Base-by-base conservation (phyloP, 192 early-diverging fungal species). In the Gryganskiella cystojenkinii region DNA sequence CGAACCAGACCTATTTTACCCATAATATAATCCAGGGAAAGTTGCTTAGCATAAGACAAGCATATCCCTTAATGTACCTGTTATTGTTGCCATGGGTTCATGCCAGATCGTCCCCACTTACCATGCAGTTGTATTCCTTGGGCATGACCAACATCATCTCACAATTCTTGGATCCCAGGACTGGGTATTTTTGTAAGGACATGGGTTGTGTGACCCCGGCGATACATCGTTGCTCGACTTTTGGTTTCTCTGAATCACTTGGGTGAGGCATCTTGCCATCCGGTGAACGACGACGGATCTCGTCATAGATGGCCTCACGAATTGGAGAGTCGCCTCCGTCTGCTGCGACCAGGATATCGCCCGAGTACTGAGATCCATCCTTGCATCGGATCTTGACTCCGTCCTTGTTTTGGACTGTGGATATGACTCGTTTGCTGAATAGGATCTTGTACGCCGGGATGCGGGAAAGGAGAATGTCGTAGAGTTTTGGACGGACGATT, bases 141-240 rank as follows among this genome's bases (percentile, higher is more conserved):
- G 74, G 74, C 67, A 78, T 78, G 5, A 78, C 30, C 11, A 78
- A 37, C n/a, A 64, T 14, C 9, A 78, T 50, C n/a, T 78, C 66
- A 25, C 66, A 64, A 1, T 53, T 44, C 27, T 69, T 64, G 11
- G 54, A 59, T 6, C 27, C 55, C 4, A 78, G n/a, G 52, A 61
- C 31, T 8, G 74, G 74, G 25, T 42, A 78, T 28, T 69, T 34
- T 14, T 56, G 63, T 9, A 50, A 19, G 1, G 64, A 61, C 27
- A 78, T 33, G 0, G 74, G 74, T 9, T 69, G 47, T 0, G 66
- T 53, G 3, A 78, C 66, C 1, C 74, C 74, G 10, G 53, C 61
- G 22, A 78, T 60, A 47, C 74, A 68, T 24, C 65, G 25, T 25
- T 78, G 74, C 22, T 78, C 61, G 30, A 64, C 15, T 15, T 69